phyloP scores from a whole-genome alignment of 305 asterid species.

The Fraxinus sp. region DNA sequence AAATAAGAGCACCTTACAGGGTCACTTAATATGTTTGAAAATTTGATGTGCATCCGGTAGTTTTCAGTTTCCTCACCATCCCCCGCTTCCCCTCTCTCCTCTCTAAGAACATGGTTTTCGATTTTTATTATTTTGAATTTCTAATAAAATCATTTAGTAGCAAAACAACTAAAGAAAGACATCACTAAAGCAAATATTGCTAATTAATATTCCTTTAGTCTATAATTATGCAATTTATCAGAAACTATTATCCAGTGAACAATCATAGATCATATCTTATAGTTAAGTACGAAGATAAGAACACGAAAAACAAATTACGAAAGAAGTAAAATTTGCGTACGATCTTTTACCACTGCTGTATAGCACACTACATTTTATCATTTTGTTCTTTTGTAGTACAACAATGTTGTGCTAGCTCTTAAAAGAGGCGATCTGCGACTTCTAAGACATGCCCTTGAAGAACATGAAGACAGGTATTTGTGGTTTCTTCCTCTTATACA shows the following conservation, averaged over 20 bases:
- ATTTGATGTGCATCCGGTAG: background rate
- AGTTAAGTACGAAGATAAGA: background rate
- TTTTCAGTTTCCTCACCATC: background rate
- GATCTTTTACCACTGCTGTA: background rate
- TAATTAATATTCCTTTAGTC: background rate
- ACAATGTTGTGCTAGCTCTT: constrained; percentile 73
- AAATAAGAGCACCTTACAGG: background rate
- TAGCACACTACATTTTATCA: background rate
- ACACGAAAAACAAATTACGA: background rate
- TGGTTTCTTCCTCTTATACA: constrained; percentile 18
- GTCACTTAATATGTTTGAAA: background rate
- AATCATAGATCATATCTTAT: background rate
- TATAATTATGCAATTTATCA: background rate
- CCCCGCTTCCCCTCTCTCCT: background rate
- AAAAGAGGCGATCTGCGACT: constrained; percentile 94
- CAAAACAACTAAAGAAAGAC: background rate
- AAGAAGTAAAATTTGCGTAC: background rate
- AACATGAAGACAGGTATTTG: constrained; percentile 82
- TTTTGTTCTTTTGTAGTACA: constrained; percentile 51
- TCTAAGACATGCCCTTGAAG: constrained; percentile 72
- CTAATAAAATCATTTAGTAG: background rate
- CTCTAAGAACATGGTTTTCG: background rate
- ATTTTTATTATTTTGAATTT: background rate
- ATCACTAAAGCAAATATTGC: background rate
- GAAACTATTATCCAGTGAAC: background rate